A percentile compares a stretch with the other conserved stretches of the same genome.
Evolutionary conservation across 2,329 filamentous ascomycete genomes (phyloP).

Genomic region (Coleophoma eucalyptorum): DNA sequence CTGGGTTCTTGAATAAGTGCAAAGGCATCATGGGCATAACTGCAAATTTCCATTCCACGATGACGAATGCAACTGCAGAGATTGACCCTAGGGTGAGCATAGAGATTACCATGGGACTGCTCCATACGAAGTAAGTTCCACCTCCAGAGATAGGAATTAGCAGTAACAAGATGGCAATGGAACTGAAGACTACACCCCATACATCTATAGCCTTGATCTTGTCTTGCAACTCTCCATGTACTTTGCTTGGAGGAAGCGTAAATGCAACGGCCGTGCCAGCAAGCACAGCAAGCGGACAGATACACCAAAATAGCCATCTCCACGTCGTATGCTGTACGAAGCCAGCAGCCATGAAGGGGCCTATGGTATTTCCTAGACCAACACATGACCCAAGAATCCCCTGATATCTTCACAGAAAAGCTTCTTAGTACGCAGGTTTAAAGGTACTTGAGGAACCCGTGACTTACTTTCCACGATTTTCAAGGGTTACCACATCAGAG

Average conservation of each 20-base stretch:
- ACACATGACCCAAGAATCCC: conserved; percentile 37
- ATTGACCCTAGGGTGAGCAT: conserved; percentile 50
- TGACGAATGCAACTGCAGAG: conserved; percentile 42
- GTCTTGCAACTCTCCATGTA: conserved; percentile 40
- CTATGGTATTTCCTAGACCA: conserved; percentile 37
- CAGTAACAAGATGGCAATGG: conserved; percentile 52
- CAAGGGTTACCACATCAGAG: conserved; percentile 53
- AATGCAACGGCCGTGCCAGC: conserved; percentile 41
- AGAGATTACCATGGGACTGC: conserved; percentile 52
- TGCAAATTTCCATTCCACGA: conserved; percentile 53
- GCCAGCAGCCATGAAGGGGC: conserved; percentile 39
- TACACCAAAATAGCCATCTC: conserved; percentile 42
- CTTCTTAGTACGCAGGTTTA: background rate
- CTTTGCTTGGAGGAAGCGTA: conserved; percentile 48
- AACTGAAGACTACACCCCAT: conserved; percentile 49
- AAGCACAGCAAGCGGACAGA: conserved; percentile 45
- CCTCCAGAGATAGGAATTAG: conserved; percentile 62
- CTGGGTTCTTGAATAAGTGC: conserved; percentile 48
- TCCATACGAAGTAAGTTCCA: conserved; percentile 52
- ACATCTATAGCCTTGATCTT: conserved; percentile 56
- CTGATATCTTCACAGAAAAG: conserved; percentile 29
- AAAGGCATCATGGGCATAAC: conserved; percentile 55
- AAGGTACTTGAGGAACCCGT: background rate
- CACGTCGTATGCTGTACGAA: conserved; percentile 34
- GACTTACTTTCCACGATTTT: conserved; percentile 51